phyloP scores from a whole-genome alignment of 495 filamentous ascomycete genomes.

The Neurospora cerealis region DNA sequence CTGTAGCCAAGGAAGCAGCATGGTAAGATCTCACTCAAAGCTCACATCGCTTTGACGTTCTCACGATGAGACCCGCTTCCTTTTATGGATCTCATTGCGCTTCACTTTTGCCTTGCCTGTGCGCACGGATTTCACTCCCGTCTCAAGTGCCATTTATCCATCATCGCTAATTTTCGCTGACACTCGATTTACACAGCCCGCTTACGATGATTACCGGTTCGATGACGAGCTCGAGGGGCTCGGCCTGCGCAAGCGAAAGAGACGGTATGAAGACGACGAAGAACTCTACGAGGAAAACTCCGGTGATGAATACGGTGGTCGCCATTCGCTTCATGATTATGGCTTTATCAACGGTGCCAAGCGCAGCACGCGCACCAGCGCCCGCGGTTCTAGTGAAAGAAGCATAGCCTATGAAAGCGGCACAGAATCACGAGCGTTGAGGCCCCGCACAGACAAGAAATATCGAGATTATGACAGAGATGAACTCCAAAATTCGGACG shows the following conservation, averaged over 20 bases:
- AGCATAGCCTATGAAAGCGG: neutral
- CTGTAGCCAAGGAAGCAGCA: neutral
- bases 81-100: neutral
- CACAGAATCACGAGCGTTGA: neutral
- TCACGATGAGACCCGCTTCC: neutral
- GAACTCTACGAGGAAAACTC: slow-evolving; percentile 21
- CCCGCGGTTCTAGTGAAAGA: slow-evolving; percentile 3
- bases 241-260: slow-evolving; percentile 14
- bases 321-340: neutral
- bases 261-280: slow-evolving; percentile 19
- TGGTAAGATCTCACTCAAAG: neutral
- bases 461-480: slow-evolving; percentile 29
- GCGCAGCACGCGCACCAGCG: slow-evolving; percentile 15
- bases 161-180: neutral
- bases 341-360: neutral
- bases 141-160: neutral
- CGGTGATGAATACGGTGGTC: neutral
- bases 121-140: neutral
- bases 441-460: slow-evolving; percentile 1
- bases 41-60: neutral
- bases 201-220: neutral
- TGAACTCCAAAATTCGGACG: slow-evolving; percentile 30
- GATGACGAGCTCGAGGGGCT: slow-evolving; percentile 8
- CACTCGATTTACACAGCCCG: neutral
- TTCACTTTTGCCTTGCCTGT: neutral